Base-by-base conservation (phyloP, 257 asterid genomes). In the Lycium ferocissimum region DNA sequence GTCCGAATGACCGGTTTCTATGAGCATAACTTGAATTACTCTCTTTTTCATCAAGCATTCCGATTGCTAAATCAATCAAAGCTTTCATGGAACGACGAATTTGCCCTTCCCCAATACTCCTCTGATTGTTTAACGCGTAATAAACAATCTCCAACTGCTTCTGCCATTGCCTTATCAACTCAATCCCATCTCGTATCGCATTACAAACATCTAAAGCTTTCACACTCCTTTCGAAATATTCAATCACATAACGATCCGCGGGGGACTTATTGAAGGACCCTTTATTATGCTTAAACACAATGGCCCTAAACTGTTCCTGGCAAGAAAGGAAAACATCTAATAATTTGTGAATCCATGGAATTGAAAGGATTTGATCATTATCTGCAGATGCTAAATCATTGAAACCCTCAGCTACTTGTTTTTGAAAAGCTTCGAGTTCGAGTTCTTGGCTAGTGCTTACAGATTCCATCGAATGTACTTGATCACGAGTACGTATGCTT, bases 71-170 rank as follows among this genome's bases (percentile, higher is more conserved):
- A 85, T 94, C 96, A 61, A 88, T 84, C 5, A 94, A 82, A 0
- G 98, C 96, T 84, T 90, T 94, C 63, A 87, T 92, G 2, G 98
- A 95, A 7, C 98, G 91, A 15, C 98, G 95, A 78, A 93, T 85
- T 43, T 94, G 98, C 20, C 97, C 98, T 82, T 93, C 98, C 0
- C 96, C 94, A 11, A 89, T 80, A 84, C 85, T 90, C 53, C 90
- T 91, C 85, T 89, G 94, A 83, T 85, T 87, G 22, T 89, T 90
- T 71, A 94, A 81, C 0, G 97, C 95, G 79, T 89, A 91, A 9
- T 90, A 22, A 26, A 94, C 90, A 79, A 94, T 93, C 81, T 94
- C 97, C 81, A 93, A n/a, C n/a, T 88, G 95, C 76, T 93, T 92
- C 85, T 87, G 89, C 95, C 93, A 91, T 72, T 89, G 92, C 43